Conservation (phyloP, 2,329 filamentous ascomycete species). For the Aureobasidium sp. region DNA sequence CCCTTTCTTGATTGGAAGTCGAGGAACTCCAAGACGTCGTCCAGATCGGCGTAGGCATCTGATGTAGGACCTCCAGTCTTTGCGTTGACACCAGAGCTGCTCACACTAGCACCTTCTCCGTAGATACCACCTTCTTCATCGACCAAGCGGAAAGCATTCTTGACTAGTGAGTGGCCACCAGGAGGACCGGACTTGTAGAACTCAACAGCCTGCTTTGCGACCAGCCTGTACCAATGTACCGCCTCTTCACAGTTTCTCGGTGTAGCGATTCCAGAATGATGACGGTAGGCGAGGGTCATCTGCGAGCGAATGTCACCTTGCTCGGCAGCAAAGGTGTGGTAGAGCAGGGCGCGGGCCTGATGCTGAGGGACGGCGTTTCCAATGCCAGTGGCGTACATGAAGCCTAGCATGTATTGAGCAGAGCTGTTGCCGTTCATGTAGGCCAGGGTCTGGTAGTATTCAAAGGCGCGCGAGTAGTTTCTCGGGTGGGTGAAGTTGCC, state of each 20-base stretch:
- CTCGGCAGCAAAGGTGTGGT: constrained; percentile 93
- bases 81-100: constrained; percentile 87
- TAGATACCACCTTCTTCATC: constrained; percentile 95
- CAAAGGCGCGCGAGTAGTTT: constrained; percentile 82
- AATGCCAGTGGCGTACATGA: constrained; percentile 96
- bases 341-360: constrained; percentile 91
- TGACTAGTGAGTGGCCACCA: constrained; percentile 81
- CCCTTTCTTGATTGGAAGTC: constrained; percentile 92
- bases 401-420: constrained; percentile 94
- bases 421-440: constrained; percentile 85
- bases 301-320: constrained; percentile 86
- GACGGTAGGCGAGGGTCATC: constrained; percentile 92
- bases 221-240: constrained; percentile 89
- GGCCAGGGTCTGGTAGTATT: constrained; percentile 83
- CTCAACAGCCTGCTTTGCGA: constrained; percentile 91
- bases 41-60: constrained; percentile 85
- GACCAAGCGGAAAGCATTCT: constrained; percentile 85
- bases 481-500: constrained; percentile 92
- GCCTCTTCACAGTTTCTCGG: constrained; percentile 88
- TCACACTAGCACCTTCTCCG: constrained; percentile 92
- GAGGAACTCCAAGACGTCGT: constrained; percentile 95
- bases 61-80: constrained; percentile 77
- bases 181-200: constrained; percentile 94
- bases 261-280: constrained; percentile 87
- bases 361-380: constrained; percentile 83